These are phyloP conservation scores for Trametes sp. DNA, from an alignment of 1,284 basidiomycete species.

Conservation along the genomic window DNA sequence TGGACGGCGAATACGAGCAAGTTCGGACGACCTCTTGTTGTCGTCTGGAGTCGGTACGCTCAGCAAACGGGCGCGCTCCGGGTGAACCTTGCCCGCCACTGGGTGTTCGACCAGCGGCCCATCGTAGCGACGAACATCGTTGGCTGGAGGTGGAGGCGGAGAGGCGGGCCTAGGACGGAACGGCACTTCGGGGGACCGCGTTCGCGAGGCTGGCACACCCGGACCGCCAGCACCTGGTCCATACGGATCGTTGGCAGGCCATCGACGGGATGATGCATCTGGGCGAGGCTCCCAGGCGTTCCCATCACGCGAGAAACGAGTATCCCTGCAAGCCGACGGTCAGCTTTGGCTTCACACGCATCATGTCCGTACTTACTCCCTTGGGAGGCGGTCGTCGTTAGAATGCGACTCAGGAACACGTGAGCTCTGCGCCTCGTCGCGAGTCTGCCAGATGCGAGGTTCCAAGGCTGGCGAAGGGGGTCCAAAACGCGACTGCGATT, in stretches of 20 bases:
- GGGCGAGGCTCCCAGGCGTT: conserved; percentile 1
- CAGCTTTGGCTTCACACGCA: no score
- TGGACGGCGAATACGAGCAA: conserved; percentile 26
- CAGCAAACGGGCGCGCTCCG: conserved; percentile 29
- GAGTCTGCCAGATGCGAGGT: conserved; percentile 31
- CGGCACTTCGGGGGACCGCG: neutral
- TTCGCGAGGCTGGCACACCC: neutral
- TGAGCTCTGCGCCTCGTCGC: conserved; percentile 25
- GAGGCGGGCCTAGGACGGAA: conserved; percentile 14
- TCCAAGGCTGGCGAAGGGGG: conserved; percentile 4
- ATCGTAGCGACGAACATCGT: conserved; percentile 12
- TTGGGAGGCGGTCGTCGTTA: conserved; percentile 9
- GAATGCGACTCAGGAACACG: conserved; percentile 6
- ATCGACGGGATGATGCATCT: neutral
- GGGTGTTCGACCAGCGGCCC: conserved; percentile 13
- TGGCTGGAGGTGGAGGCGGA: conserved; percentile 3
- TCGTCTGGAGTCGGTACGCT: neutral
- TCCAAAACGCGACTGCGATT: conserved; percentile 20
- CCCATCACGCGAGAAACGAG: conserved; percentile 1
- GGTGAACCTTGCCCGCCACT: conserved; percentile 22
- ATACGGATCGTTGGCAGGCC: conserved; percentile 13
- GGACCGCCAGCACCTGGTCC: neutral
- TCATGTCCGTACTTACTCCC: conserved; percentile 9
- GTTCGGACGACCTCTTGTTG: conserved; percentile 19
- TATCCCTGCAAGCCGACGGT: neutral